Base-by-base conservation (phyloP, 192 early-diverging fungal genomes). In the Thoreauomyces humboldtii region DNA sequence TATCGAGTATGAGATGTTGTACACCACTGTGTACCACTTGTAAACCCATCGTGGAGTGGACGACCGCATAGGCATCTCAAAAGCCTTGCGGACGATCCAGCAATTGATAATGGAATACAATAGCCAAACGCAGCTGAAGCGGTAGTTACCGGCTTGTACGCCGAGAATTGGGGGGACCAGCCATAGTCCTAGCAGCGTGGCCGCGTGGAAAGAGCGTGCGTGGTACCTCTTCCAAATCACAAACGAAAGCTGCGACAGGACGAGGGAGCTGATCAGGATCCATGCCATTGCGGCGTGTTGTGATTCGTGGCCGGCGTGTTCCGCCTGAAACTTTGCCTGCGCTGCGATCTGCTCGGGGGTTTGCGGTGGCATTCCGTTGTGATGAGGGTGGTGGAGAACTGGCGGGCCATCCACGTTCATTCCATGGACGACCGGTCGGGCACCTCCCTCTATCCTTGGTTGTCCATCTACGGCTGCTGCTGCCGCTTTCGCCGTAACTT, bases 41-140 rank as follows among this genome's bases (percentile, higher is more conserved):
- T 78, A 83, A n/a, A 80, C 81, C 43, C 77, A 42, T 51, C 65
- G 51, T 35, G 81, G 81, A 1, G 81, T 83, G 11, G 60, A 54
- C 25, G 62, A 65, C 36, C 62, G 41, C 73, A 83, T 70, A 2
- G 81, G 77, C 21, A 25, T 60, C 57, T 77, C 70, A 42, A 78
- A 57, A 5, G 77, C 77, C 36, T 52, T 19, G 42, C 58, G 29
- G 32, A 80, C 66, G 22, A 83, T 64, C 33, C 47, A 59, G n/a
- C 52, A 51, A 58, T 83, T 83, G 29, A 59, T 38, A 15, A 76
- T 36, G 14, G 73, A 72, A 57, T 74, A 83, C 2, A 65, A 1
- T 38, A 38, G 12, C 81, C 81, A 83, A 0, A 80, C 35, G 15
- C 64, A 3, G 15, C 73, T 43, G 45, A 72, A 83, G 14, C 77